Base-by-base conservation (phyloP, 176 grass and related monocot genomes). In the barley (Hordeum vulgare) region DNA sequence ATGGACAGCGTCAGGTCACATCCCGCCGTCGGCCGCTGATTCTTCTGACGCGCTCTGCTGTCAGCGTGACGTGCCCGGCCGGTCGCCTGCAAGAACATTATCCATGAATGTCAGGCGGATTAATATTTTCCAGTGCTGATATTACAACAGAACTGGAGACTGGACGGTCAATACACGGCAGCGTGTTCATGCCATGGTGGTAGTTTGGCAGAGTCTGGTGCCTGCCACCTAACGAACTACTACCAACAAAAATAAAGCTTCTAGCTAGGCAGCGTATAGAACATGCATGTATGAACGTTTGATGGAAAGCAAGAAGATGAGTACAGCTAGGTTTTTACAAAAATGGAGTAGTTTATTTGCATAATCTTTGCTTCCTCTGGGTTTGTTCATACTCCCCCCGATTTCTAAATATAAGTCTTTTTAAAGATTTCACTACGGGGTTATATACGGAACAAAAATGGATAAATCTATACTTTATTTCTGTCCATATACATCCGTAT, bases 1-100 rank as follows among this genome's bases (percentile, higher is more conserved):
- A 90, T 87, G 20, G 89, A 87, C 61, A 90, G 80, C 51, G 51
- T 90, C 68, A 90, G 70, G 41, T 90, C 85, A 63, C 69, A 87
- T 14, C 64, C 76, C 1, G 39, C 26, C 44, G 44, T 4, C 26
- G 4, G 1, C 70, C 35, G 63, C 63, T 37, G 9, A 9, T 62
- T 8, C 28, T 80, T 37, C 24, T 34, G 77, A 61, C n/a, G 44
- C 5, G 27, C 47, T 36, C 12, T 74, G 35, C 34, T 28, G 17
- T 17, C 34, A 65, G n/a, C 56, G 33, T 57, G 44, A 18, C 59
- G 51, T 24, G 75, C 28, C 67, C 60, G 49, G 14, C 40, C 59
- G 26, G 58, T 31, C 47, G 4, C 58, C 88, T 90, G 84, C 35
- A 75, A 5, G 3, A 21, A 21, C 18, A 56, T 8, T 66, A 77